Evolutionary conservation across 768 basidiomycete genomes (phyloP).

Genomic region (Trametes coccinea): DNA sequence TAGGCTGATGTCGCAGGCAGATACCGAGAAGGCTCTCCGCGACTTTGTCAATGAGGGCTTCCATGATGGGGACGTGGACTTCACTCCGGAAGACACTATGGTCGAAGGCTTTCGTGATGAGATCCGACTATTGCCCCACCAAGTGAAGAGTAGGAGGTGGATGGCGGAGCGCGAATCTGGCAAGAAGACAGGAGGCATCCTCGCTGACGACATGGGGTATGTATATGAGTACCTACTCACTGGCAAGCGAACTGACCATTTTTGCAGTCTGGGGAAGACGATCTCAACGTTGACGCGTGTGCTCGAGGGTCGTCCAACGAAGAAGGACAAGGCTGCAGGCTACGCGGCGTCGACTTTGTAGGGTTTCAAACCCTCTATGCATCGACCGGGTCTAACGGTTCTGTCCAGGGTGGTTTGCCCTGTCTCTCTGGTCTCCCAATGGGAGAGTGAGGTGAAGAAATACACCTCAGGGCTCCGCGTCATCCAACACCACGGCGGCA

Average conservation of each 20-base stretch:
- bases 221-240: conserved; percentile 14
- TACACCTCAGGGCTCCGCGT: conserved; percentile 69
- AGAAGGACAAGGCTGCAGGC: conserved; percentile 69
- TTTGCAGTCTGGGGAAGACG: conserved; percentile 75
- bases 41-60: conserved; percentile 36
- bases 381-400: neutral
- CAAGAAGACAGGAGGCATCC: conserved; percentile 81
- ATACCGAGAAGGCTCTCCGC: conserved; percentile 27
- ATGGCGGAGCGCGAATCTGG: conserved; percentile 82
- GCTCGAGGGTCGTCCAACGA: conserved; percentile 73
- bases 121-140: conserved; percentile 79
- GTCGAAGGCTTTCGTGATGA: conserved; percentile 78
- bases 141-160: conserved; percentile 84
- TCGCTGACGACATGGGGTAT: conserved; percentile 91
- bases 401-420: conserved; percentile 78
- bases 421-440: conserved; percentile 85
- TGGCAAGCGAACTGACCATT: neutral
- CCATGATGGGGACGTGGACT: conserved; percentile 37
- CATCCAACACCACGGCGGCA: conserved; percentile 80
- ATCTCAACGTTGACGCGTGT: conserved; percentile 90
- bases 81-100: conserved; percentile 64
- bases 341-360: conserved; percentile 75
- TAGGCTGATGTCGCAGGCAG: conserved; percentile 19
- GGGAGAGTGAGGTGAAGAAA: conserved; percentile 82
- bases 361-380: conserved; percentile 27